These are phyloP conservation scores for Pelargonium myrrhifolium DNA, from an alignment of 441 rosid genomes.

Conservation along the genomic window DNA sequence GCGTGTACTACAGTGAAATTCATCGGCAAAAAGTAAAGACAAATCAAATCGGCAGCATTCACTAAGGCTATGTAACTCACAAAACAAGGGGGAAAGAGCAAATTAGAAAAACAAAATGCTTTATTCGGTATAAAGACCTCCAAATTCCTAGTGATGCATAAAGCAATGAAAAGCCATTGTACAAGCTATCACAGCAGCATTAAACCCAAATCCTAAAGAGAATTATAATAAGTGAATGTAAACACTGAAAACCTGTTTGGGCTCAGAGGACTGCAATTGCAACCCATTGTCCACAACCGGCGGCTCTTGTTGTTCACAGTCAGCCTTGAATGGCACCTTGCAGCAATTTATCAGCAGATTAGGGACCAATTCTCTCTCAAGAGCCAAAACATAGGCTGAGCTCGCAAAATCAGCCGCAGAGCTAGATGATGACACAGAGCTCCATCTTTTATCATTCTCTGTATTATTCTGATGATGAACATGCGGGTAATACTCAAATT, in stretches of 20 bases:
- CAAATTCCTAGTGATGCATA: background rate
- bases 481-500: conserved; percentile 82
- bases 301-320: conserved; percentile 48
- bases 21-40: too few relatives aligned
- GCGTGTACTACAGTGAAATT: too few relatives aligned
- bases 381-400: conserved; percentile 55
- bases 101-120: background rate
- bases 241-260: conserved; percentile 36
- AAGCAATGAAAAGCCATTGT: background rate
- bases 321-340: conserved; percentile 59
- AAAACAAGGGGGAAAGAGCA: background rate
- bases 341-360: conserved; percentile 86
- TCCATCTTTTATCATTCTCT: conserved; percentile 51
- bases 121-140: background rate
- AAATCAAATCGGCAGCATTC: too few relatives aligned
- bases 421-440: conserved; percentile 42
- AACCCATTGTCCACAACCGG: conserved; percentile 43
- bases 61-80: background rate
- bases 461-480: conserved; percentile 30
- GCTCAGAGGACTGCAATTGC: conserved; percentile 22
- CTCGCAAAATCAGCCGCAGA: conserved; percentile 81
- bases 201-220: background rate
- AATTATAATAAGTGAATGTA: background rate
- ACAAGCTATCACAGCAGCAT: background rate
- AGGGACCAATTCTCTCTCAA: conserved; percentile 59